Base-by-base conservation (phyloP, 2,329 filamentous ascomycete species). In the Xylariaceae sp. region DNA sequence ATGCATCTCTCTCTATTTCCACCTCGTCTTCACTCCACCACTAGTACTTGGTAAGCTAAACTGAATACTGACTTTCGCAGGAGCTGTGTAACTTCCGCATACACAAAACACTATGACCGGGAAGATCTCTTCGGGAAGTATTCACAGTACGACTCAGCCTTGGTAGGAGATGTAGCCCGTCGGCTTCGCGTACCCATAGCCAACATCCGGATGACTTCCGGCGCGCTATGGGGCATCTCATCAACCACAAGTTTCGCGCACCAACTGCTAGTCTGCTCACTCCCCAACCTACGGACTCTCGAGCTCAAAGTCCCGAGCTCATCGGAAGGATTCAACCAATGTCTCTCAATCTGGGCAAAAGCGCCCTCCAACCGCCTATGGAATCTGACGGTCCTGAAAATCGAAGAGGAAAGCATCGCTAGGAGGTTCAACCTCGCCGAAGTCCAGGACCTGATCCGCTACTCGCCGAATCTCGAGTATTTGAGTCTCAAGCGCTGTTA, bases 381-480 rank as follows among this genome's bases (percentile, higher is more conserved):
- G 52, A 44, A 49, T 5, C 42, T 54, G 21, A 40, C 47, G 7
- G 44, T 49, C 29, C 47, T 54, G 0, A 44, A 33, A 34, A 53
- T 53, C 23, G 51, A 53, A 43, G 51, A 53, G 32, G 51, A 53
- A 39, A 51, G 49, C 25, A 35, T 52, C 27, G 45, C 48, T 4
- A 48, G 51, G 39, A 48, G 51, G 25, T 53, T 53, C 45, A 53
- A 53, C 46, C 47, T 53, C 33, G 48, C 51, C 41, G 45, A 53
- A 25, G 44, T 53, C 23, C 51, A 53, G 27, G 48, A 53, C 42
- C 49, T 54, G 39, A 50, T 54, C 42, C 46, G 49, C 7, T 52
- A 52, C 33, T 47, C 49, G 4, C 49, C 49, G 10, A 54, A 54
- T 25, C 49, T 54, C 16, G 44, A 47, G 34, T 46, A 37, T 16